Percentiles rank a stretch among this genome's conserved stretches.
Evolutionary conservation across 176 grass and related monocot species (phyloP).

Genomic region (Oryza nivara): DNA sequence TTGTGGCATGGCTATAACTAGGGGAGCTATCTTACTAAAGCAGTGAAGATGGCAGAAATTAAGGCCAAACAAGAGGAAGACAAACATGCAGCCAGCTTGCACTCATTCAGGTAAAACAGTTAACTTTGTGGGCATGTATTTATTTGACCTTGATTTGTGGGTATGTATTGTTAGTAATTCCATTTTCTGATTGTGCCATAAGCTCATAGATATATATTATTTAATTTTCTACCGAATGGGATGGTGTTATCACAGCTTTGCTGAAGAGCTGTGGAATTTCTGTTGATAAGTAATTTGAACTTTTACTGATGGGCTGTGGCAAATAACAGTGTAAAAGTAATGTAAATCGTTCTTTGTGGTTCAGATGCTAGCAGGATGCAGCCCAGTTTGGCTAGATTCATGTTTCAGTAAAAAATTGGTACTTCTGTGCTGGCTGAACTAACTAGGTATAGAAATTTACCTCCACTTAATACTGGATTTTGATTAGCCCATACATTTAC

Average conservation of each 20-base stretch:
- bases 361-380: background rate
- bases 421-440: background rate
- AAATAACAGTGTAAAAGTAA: background rate
- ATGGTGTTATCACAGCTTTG: slow-evolving; percentile 5
- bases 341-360: background rate
- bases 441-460: background rate
- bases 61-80: slow-evolving; percentile 89
- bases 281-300: slow-evolving; percentile 10
- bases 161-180: background rate
- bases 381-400: background rate
- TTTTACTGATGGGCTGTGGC: slow-evolving; percentile 7
- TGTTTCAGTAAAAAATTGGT: slow-evolving; percentile 21
- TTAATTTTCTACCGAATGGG: slow-evolving; percentile 5
- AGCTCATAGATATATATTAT: background rate
- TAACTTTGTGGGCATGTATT: background rate
- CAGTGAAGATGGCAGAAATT: slow-evolving; percentile 63
- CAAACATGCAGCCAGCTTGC: slow-evolving; percentile 74
- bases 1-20: slow-evolving; percentile 39
- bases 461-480: background rate
- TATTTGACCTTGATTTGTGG: background rate
- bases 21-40: slow-evolving; percentile 84
- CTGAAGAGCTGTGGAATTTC: background rate
- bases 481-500: background rate
- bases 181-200: background rate
- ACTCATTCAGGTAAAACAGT: slow-evolving; percentile 72